Evolutionary conservation across 1,139 yeast species (phyloP).

Genomic region (Geotrichum europaeum): DNA sequence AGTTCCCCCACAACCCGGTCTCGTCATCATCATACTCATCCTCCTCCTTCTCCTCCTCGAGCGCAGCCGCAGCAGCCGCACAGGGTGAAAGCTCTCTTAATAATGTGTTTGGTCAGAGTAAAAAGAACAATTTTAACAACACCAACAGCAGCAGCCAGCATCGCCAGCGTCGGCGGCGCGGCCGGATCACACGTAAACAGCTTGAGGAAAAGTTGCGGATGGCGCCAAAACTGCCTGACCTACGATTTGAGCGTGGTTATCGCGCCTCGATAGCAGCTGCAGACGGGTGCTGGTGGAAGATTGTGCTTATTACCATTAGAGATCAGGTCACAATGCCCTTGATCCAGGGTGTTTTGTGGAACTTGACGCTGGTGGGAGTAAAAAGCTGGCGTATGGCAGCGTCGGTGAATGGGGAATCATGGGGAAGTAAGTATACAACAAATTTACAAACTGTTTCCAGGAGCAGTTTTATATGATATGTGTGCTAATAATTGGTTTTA

Average conservation of each 20-base stretch:
- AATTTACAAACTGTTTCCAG: background rate
- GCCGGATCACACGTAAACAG: background rate
- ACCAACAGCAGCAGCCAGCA: background rate
- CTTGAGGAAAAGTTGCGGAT: background rate
- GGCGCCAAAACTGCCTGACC: conserved; percentile 27
- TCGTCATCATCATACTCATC: background rate
- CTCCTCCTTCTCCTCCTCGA: background rate
- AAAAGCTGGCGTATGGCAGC: conserved; percentile 38
- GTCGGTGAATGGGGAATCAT: conserved; percentile 22
- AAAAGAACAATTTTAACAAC: background rate
- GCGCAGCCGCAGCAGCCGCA: background rate
- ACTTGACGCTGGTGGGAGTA: conserved; percentile 38
- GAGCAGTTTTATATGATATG: background rate
- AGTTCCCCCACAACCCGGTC: background rate
- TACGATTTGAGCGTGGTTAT: conserved; percentile 32
- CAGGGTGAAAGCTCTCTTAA: background rate
- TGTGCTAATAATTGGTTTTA: background rate
- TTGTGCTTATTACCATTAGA: conserved; percentile 30
- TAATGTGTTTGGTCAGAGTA: background rate
- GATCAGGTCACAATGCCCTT: conserved; percentile 37
- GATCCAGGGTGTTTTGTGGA: conserved; percentile 49
- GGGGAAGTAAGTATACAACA: conserved; percentile 30
- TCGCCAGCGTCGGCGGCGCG: background rate
- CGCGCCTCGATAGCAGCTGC: conserved; percentile 28
- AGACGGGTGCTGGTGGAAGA: conserved; percentile 28